A percentile compares a stretch with the other conserved stretches of the same genome.
phyloP scores from a whole-genome alignment of 1,284 basidiomycete genomes.

The Moniliophthora roreri region DNA sequence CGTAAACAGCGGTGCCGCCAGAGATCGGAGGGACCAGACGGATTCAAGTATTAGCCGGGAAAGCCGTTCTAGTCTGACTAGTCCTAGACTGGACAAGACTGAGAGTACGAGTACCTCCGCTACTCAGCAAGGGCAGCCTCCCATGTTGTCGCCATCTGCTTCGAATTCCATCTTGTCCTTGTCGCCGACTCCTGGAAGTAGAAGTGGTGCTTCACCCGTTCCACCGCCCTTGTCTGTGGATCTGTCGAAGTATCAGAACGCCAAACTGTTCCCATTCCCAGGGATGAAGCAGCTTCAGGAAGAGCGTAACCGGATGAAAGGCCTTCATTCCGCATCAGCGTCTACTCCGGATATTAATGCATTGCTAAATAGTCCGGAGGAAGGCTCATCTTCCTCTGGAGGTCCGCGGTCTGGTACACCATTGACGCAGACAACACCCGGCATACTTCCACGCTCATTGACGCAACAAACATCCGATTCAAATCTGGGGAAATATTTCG shows the following conservation, averaged over 20 bases:
- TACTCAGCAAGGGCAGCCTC: slow-evolving; percentile 40
- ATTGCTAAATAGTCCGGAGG: slow-evolving; percentile 37
- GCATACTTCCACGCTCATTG: slow-evolving; percentile 39
- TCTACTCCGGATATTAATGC: slow-evolving; percentile 63
- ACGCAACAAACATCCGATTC: slow-evolving; percentile 69
- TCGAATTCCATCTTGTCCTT: slow-evolving; percentile 53
- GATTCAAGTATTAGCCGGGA: slow-evolving; percentile 74
- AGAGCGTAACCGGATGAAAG: slow-evolving; percentile 58
- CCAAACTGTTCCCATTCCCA: slow-evolving; percentile 89
- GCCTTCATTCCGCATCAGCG: slow-evolving; percentile 47
- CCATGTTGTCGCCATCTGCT: slow-evolving; percentile 62
- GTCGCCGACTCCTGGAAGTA: slow-evolving; percentile 46
- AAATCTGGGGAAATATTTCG: slow-evolving; percentile 52
- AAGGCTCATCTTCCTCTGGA: slow-evolving; percentile 11
- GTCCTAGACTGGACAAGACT: slow-evolving; percentile 54
- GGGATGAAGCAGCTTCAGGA: slow-evolving; percentile 78
- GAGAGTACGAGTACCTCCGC: slow-evolving; percentile 37
- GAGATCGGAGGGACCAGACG: slow-evolving; percentile 63
- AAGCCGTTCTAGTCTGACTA: slow-evolving; percentile 68
- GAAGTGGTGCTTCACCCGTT: slow-evolving; percentile 65
- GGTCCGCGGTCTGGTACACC: no score
- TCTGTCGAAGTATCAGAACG: slow-evolving; percentile 63
- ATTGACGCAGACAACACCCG: no score
- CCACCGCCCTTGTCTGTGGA: slow-evolving; percentile 63
- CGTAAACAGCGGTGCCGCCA: slow-evolving; percentile 33